Base-by-base conservation (phyloP, 768 basidiomycete species). In the Tulasnella sp. region DNA sequence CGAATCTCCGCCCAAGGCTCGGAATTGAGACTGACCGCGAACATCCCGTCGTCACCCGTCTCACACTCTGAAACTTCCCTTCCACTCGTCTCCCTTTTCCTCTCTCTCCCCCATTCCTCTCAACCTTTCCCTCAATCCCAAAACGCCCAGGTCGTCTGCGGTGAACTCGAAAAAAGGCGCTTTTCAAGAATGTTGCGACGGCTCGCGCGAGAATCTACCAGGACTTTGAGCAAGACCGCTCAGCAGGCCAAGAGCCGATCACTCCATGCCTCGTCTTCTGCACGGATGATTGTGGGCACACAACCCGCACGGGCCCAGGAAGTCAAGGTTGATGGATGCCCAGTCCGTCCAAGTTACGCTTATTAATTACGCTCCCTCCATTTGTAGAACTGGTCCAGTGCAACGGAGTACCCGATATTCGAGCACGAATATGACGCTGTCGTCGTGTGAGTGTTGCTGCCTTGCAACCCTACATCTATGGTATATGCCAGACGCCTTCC, bases 341-440 rank as follows among this genome's bases (percentile, higher is more conserved):
- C 51, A 35, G 51, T 48, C 73, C 46, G 39, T 37, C 75, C 74
- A 78, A 73, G 71, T n/a, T 37, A 61, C 73, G 74, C 74, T 75
- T 40, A 67, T 55, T 74, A 44, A 76, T 44, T 79, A 70, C 75
- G 78, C 79, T 80, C 77, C 80, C 61, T 70, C 26, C 75, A 40
- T 75, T 37, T 57, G 37, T 18, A 80, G 80, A 78, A 80, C 29
- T 82, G 79, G 77, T 77, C 91, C 70, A 92, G 35, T 35, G 35
- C 91, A 55, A 93, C 92, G 73, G 94, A 96, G 83, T 99, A 99
- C 84, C 95, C 97, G 26, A 87, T 99, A 80, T 96, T 99, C 81
- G 98, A 99, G 84, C 98, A 99, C 84, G 96, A 98, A 84, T 99
- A 95, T 85, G 97, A 99, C 88, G 97, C 97, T 23, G 92, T 99